Base-by-base conservation (phyloP, 1,139 yeast genomes). In the Scheffersomyces parashehatae region DNA sequence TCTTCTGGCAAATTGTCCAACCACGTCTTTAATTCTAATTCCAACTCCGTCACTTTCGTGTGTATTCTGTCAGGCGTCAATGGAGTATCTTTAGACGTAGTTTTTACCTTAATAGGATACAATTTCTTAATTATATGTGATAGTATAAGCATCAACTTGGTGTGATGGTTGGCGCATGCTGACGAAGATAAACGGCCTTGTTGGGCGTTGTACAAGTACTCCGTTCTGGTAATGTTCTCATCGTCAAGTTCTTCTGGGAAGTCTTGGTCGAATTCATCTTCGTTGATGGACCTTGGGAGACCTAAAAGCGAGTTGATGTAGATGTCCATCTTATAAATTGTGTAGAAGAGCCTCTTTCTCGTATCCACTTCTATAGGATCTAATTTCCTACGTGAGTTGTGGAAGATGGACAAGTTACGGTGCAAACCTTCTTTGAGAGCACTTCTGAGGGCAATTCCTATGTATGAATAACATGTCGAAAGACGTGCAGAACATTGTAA, bases 271-370 rank as follows among this genome's bases (percentile, higher is more conserved):
- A 88, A 86, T 57, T 90, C 97, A 50, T 85, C 90, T 47, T 85
- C 88, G 39, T 79, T 73, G 33, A 81, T 75, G 0, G 89, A 81
- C 51, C 93, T 71, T 1, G 98, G 98, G 43, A 90, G 70, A 2
- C 98, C 97, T 49, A 91, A 65, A 76, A 91, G 83, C 3, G 96
- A 88, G 62, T 89, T 89, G 47, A 89, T 88, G 60, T 90, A 90
- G 39, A 90, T 82, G 59, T 91, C 97, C 90, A 90, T 83, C 60
- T 90, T 90, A 61, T 89, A 85, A 50, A 91, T 85, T 1, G 97
- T 87, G 82, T 88, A 90, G 58, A 90, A 90, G 30, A 90, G 68
- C 50, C 97, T 73, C 59, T 88, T 90, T 46, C 97, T 73, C 32
- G 89, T 87, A 59, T 91, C 97, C 32, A 85, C 70, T 60, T 88